phyloP scores from a whole-genome alignment of 2,329 filamentous ascomycete genomes.

The Alternaria consortialis region DNA sequence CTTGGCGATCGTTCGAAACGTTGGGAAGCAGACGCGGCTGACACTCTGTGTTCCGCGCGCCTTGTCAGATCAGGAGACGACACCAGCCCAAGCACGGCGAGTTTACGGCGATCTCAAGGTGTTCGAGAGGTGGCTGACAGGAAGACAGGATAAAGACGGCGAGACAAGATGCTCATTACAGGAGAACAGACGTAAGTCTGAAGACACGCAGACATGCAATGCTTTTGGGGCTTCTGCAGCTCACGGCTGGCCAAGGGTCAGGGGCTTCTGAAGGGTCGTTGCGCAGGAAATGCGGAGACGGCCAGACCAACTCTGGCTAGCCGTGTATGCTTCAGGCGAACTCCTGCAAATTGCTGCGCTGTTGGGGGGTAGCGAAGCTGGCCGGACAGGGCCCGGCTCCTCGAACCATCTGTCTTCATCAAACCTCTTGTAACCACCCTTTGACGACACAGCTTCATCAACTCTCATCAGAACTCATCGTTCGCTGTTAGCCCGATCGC shows the following conservation, averaged over 20 bases:
- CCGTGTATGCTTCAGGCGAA: conserved; percentile 51
- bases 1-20: conserved; percentile 49
- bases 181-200: conserved; percentile 43
- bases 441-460: conserved; percentile 35
- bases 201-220: conserved; percentile 47
- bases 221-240: conserved; percentile 54
- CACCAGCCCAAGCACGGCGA: conserved; percentile 31
- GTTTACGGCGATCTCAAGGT: conserved; percentile 33
- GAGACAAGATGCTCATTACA: conserved; percentile 47
- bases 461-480: conserved; percentile 20
- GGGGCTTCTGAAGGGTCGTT: conserved; percentile 51
- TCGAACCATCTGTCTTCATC: conserved; percentile 44
- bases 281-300: conserved; percentile 53
- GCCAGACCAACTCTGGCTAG: conserved; percentile 51
- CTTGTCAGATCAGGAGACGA: conserved; percentile 35
- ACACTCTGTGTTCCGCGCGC: conserved; percentile 35
- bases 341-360: conserved; percentile 50
- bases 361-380: conserved; percentile 46
- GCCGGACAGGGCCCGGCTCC: conserved; percentile 38
- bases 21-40: conserved; percentile 37
- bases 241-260: conserved; percentile 51
- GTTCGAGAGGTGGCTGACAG: conserved; percentile 32
- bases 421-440: conserved; percentile 40
- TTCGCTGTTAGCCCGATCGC: conserved; percentile 28
- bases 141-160: conserved; percentile 33